phyloP scores from a whole-genome alignment of 139 green algal genomes.

The Chlamydomonas sp. region DNA sequence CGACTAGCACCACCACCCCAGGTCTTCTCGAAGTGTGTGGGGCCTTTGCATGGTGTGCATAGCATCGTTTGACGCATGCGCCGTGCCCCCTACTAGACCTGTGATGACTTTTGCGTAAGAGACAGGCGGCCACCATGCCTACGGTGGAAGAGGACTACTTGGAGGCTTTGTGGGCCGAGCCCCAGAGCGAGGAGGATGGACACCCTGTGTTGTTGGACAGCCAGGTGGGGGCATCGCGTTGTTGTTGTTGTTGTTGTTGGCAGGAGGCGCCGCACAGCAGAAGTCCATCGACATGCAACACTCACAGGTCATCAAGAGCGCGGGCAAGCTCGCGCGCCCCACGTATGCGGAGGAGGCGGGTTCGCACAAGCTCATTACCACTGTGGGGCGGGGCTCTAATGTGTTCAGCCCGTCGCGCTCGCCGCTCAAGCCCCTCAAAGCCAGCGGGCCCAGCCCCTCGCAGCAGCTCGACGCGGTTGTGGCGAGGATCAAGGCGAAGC shows the following conservation, averaged over 20 bases:
- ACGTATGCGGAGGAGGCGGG: neutral
- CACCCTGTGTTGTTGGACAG: constrained; percentile 6
- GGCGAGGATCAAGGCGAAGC: constrained; percentile 1
- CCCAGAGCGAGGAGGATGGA: neutral
- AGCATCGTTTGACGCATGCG: too few relatives aligned
- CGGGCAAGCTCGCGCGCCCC: constrained; percentile 8
- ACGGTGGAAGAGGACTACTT: constrained; percentile 7
- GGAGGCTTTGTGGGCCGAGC: neutral
- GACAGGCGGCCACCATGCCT: too few relatives aligned
- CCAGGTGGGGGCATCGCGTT: too few relatives aligned
- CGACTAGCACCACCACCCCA: too few relatives aligned
- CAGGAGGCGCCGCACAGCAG: too few relatives aligned
- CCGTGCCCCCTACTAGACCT: too few relatives aligned
- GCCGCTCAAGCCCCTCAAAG: neutral
- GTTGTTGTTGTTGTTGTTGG: too few relatives aligned
- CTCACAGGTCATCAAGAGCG: constrained; percentile 15
- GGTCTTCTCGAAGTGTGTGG: too few relatives aligned
- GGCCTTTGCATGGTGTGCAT: too few relatives aligned
- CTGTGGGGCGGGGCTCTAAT: neutral
- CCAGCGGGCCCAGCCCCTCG: neutral
- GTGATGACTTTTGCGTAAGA: too few relatives aligned
- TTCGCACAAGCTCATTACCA: constrained; percentile 4
- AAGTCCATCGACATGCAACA: too few relatives aligned
- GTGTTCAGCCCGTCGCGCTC: neutral
- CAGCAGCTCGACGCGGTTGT: constrained; percentile 22